Evolutionary conservation across 768 basidiomycete genomes (phyloP), one percentile per base, ranked within the genome.

Genomic region (Austroboletus festivus): DNA sequence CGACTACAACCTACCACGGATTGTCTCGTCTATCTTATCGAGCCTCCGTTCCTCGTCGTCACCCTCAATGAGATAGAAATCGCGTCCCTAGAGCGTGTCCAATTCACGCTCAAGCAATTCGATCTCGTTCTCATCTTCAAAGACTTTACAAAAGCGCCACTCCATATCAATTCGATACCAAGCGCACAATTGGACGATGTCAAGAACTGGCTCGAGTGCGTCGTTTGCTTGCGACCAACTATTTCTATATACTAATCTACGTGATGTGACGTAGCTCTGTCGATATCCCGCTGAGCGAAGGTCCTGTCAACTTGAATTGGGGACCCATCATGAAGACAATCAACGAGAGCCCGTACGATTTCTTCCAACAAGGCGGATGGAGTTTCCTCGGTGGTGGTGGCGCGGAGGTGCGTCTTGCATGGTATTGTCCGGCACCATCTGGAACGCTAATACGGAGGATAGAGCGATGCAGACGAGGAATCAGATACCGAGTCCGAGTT

Each of bases 201-300:
- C 54, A 98, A 97, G 71, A 94, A 96, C 61, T 99, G 96, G 96
- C 79, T 99, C 19, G 93, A 99, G 93, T 97, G 65, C 55, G 91
- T 74, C 12, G 7, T 44, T 21, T 39, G 39, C 44, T 46, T 42
- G 22, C 11, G 7, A 2, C 3, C 9, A n/a, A n/a, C n/a, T n/a
- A 7, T 30, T 3, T 15, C 33, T 26, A 16, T 35, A 18, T 44
- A 30, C 33, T 53, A 47, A 62, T 26, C 28, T 18, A 45, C 35
- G 33, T 15, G 51, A 3, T 22, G 12, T 38, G 24, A 13, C 16
- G 21, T n/a, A 97, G 94, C 62, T 97, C 94, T 5, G 93, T 97
- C 47, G 96, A 99, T 63, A 94, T 99, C 48, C 86, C 96, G 8
- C 79, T 96, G 71, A 88, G 88, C 39, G 95, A 97, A 68, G 89